Evolutionary conservation across 306 rosid species (phyloP), one percentile per base, ranked within the genome.

Genomic region (Lathyrus aphaca): DNA sequence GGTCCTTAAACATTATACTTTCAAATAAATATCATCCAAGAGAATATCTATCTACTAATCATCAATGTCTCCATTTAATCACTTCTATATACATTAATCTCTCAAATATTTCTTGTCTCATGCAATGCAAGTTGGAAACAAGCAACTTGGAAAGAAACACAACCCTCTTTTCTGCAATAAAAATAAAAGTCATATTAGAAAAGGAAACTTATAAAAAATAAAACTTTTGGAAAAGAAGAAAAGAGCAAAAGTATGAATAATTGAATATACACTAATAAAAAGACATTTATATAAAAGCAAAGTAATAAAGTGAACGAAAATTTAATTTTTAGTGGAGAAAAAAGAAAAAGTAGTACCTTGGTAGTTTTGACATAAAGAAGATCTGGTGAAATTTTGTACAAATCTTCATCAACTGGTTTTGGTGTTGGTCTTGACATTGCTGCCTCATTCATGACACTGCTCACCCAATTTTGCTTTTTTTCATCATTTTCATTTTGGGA

Each of bases 371-470:
- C 87, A 49, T 42, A 83, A 80, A 86, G 87, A 55, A 85, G 86
- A 5, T 78, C 85, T 0, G 98, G 97, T 29, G 96, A 88, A 32
- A 90, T 87, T 71, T 81, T 88, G 73, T 93, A 93, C 69, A 93
- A 78, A 49, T 93, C 96, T 50, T 88, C 96, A 29, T 93, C 94
- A 11, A 93, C 89, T 0, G 97, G 94, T 46, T 90, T 93, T 1
- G 91, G 90, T 19, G 81, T 79, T 44, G 85, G 81, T 74, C 81
- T 81, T 53, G 71, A 65, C 57, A 72, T 30, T n/a, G 64, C 55
- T 39, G 81, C 74, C 37, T 84, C 77, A 11, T 35, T 65, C 35
- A 59, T 82, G 1, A 53, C 59, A 49, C 77, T 66, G 9, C 25
- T 66, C 12, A 66, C 80, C 96, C 91, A 84, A 9, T 58, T 73